These are phyloP conservation scores for Aspergillus floridensis DNA, from an alignment of 2,329 filamentous ascomycete genomes.

Conservation along the genomic window DNA sequence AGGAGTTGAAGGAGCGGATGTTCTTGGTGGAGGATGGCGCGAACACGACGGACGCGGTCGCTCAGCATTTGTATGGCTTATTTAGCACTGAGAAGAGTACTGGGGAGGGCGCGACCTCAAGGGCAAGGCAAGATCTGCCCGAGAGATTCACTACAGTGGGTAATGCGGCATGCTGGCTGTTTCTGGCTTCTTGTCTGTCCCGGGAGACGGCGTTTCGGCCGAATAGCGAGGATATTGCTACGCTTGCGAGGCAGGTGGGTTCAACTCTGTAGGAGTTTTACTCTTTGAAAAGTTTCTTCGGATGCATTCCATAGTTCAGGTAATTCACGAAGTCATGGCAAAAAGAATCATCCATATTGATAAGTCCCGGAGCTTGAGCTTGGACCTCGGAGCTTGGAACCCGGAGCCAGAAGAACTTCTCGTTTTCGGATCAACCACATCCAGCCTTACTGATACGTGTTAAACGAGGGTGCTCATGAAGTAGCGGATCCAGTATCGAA, in stretches of 20 bases:
- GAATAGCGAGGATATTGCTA: slow-evolving; percentile 64
- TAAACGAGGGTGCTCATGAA: no score
- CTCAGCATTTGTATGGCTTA: slow-evolving; percentile 60
- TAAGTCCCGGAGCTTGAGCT: no score
- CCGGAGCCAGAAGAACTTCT: no score
- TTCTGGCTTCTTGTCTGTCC: slow-evolving; percentile 63
- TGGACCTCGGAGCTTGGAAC: no score
- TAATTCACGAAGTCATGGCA: no score
- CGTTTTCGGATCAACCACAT: no score
- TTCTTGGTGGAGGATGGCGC: slow-evolving; percentile 65
- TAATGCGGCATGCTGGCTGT: slow-evolving; percentile 71
- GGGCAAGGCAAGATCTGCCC: slow-evolving; percentile 8
- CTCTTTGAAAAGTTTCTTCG: no score
- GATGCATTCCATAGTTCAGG: no score
- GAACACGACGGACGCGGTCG: slow-evolving; percentile 65
- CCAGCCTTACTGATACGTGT: no score
- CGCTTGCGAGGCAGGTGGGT: slow-evolving; percentile 52
- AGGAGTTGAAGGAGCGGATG: slow-evolving; percentile 50
- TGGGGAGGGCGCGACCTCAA: slow-evolving; percentile 60
- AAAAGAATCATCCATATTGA: no score
- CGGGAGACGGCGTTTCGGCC: slow-evolving; percentile 57
- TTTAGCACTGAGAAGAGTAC: slow-evolving; percentile 55
- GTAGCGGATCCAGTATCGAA: no score
- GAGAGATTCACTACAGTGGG: slow-evolving; percentile 77
- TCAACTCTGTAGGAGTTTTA: no score